These are phyloP conservation scores for Scolecobasidium constrictum DNA, from an alignment of 2,329 filamentous ascomycete genomes.

Conservation along the genomic window DNA sequence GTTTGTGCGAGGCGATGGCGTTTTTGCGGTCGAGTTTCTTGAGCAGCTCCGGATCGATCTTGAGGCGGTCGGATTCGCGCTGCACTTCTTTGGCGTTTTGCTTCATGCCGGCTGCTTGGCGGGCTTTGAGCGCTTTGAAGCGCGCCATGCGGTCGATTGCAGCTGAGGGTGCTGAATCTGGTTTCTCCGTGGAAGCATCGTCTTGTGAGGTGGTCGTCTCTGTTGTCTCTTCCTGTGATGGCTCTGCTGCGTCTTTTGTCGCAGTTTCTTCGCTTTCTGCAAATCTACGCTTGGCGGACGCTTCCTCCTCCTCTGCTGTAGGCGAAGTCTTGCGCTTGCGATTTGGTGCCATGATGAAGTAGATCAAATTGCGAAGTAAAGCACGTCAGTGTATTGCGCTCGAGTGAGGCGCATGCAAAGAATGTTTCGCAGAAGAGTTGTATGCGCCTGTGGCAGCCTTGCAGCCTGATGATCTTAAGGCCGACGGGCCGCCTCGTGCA, in stretches of 20 bases:
- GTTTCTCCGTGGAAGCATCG: not conserved
- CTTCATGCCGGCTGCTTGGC: constrained; percentile 46
- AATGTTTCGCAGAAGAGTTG: not conserved
- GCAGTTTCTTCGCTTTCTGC: constrained; percentile 2
- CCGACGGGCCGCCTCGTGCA: not conserved
- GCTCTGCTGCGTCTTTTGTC: not conserved
- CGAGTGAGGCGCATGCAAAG: not conserved
- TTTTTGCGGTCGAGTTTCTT: constrained; percentile 73
- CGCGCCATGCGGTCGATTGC: constrained; percentile 61
- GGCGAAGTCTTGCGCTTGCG: constrained; percentile 5
- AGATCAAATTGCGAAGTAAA: not conserved
- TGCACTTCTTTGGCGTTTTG: constrained; percentile 74
- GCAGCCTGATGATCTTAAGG: not conserved
- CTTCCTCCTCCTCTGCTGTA: constrained; percentile 6
- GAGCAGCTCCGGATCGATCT: constrained; percentile 67
- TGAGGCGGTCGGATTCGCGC: constrained; percentile 68
- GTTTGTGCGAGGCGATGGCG: constrained; percentile 81
- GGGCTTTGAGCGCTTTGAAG: constrained; percentile 79
- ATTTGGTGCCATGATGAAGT: constrained; percentile 3
- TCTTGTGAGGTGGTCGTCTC: not conserved
- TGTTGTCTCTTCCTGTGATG: not conserved
- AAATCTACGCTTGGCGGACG: constrained; percentile 8
- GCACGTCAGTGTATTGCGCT: not conserved
- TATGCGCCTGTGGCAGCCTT: not conserved
- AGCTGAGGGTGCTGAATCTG: constrained; percentile 20